Evolutionary conservation across 148 eudicot genomes (phyloP).

Genomic region (Vaccinium darrowii): DNA sequence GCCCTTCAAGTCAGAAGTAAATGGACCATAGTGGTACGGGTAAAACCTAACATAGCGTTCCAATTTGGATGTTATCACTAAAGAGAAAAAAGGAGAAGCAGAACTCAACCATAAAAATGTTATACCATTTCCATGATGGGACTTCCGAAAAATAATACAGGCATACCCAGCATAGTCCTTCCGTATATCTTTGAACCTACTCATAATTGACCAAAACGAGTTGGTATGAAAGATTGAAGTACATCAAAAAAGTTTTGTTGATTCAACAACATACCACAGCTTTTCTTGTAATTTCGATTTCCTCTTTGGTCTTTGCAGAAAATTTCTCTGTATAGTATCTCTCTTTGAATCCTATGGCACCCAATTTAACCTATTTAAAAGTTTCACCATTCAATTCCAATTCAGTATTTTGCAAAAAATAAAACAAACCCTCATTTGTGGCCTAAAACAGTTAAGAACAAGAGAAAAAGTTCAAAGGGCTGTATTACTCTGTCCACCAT

Average conservation of each 20-base stretch:
- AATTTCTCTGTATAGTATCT: constrained; percentile 45
- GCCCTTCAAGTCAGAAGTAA: constrained; percentile 67
- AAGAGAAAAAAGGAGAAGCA: background rate
- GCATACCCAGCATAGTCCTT: constrained; percentile 46
- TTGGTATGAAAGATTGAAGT: background rate
- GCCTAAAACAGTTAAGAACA: background rate
- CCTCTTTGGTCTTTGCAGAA: constrained; percentile 19
- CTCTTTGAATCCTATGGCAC: constrained; percentile 30
- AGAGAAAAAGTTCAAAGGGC: background rate
- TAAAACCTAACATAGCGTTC: constrained; percentile 39
- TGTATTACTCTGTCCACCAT: constrained; percentile 27
- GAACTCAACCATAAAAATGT: background rate
- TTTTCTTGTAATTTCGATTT: constrained; percentile 27
- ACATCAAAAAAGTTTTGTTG: background rate
- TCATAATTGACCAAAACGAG: constrained; percentile 3
- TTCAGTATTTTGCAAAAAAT: background rate
- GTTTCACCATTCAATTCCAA: background rate
- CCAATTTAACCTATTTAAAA: constrained; percentile 34
- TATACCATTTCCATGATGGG: constrained; percentile 46
- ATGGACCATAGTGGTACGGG: constrained; percentile 49
- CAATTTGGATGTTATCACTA: background rate
- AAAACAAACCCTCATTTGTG: too few species aligned
- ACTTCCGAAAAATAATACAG: constrained; percentile 31
- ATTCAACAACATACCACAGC: constrained; percentile 22
- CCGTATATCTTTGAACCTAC: constrained; percentile 43